Conservation (phyloP, 78 protist genomes). For the Chrysochromulina parva region DNA sequence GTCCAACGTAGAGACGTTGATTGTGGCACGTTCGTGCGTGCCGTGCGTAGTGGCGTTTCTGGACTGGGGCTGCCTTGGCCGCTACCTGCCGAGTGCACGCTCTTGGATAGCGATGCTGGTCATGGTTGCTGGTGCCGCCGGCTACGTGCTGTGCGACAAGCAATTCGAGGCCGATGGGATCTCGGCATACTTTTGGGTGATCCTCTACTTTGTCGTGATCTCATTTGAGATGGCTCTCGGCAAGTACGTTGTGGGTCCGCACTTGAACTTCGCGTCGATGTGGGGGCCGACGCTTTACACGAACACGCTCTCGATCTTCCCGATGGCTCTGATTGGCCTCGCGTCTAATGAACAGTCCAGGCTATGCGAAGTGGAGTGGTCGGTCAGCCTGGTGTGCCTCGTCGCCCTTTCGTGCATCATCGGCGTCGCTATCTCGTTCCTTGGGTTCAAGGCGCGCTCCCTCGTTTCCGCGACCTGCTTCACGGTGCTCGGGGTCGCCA, state of each 20-base stretch:
- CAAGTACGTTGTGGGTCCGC: neutral
- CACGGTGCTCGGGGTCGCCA: too few species aligned
- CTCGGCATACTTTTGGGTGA: neutral
- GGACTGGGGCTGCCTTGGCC: neutral
- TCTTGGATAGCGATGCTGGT: neutral
- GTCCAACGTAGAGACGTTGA: neutral
- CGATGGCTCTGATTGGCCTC: neutral
- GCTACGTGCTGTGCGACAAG: neutral
- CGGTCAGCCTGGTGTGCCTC: too few species aligned
- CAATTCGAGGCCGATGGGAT: neutral
- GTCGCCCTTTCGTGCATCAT: neutral
- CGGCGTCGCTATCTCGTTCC: neutral
- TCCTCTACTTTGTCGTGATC: neutral
- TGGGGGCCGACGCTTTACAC: conserved; percentile 5
- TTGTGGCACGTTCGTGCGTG: neutral
- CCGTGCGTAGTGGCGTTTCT: neutral
- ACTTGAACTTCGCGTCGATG: neutral
- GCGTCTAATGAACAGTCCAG: too few species aligned
- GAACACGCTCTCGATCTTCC: neutral
- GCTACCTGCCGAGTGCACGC: neutral
- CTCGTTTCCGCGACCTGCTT: too few species aligned
- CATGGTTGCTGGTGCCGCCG: neutral
- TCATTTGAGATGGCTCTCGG: neutral
- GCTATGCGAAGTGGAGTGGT: too few species aligned
- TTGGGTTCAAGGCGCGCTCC: too few species aligned